Evolutionary conservation across 148 eudicot species (phyloP), one percentile per base, ranked within the genome.

Genomic region (Vaccinium myrtillus): DNA sequence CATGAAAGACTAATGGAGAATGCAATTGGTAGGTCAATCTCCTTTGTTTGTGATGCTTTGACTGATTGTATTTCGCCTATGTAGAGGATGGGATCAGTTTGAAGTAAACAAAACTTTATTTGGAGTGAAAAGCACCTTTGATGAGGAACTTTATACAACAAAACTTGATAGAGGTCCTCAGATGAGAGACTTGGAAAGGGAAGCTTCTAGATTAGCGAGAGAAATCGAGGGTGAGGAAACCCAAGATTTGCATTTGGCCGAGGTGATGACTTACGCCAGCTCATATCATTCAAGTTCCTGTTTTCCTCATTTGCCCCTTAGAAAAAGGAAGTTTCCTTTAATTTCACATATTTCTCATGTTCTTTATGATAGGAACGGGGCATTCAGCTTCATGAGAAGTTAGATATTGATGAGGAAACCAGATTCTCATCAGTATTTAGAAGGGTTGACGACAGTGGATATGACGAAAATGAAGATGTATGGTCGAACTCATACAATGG

Each of bases 161-260:
- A 97, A 92, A 86, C 96, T 97, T 81, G 96, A 95, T 81, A 94
- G 84, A 90, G 99, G 98, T 50, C 98, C 98, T 80, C 95, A 93
- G 83, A 95, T 63, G 90, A 92, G 95, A 88, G 95, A 95, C 81
- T 86, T 92, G 81, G 99, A 97, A 86, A 95, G 84, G 85, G 93
- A 92, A 87, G 99, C 99, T 67, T 77, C 84, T 86, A 91, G 98
- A 88, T 88, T 97, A 85, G 99, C 99, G 30, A 93, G 98, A 87
- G 99, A 97, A 87, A 97, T 97, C 84, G 99, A 94, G 92, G 94
- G 98, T 13, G 99, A 97, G 91, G 99, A 92, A 19, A 94, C 99
- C 56, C 89, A 78, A 39, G 98, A 97, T 92, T 94, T 95, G 63
- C 98, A 97, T 93, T 86, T 95, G 80, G 99, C 98, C 15, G 99